A percentile compares a stretch with the other conserved stretches of the same genome.
These are phyloP conservation scores for Rosa rugosa DNA, from an alignment of 306 rosid genomes.

Conservation along the genomic window DNA sequence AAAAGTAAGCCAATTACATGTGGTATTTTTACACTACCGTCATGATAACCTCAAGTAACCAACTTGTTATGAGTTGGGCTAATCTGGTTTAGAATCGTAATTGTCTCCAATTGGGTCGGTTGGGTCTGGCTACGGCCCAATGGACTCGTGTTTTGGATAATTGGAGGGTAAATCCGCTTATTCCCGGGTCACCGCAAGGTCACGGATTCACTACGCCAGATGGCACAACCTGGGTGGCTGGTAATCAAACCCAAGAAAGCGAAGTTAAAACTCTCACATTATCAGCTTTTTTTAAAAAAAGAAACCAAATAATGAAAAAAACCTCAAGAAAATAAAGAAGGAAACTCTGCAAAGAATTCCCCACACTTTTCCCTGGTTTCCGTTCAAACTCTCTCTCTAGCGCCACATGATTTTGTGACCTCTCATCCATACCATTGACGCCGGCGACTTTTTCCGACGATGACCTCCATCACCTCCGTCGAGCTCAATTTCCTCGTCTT, in stretches of 20 bases:
- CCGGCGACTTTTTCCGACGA: conserved; percentile 36
- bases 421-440: conserved; percentile 28
- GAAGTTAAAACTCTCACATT: neutral
- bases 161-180: neutral
- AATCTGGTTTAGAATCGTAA: no score
- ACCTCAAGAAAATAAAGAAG: neutral
- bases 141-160: no score
- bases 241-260: neutral
- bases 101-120: no score
- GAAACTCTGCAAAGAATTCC: neutral
- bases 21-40: no score
- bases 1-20: no score
- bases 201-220: neutral
- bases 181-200: neutral
- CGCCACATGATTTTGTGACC: conserved; percentile 40
- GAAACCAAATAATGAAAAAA: neutral
- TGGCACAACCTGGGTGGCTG: neutral
- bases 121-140: no score
- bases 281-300: neutral
- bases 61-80: no score
- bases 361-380: neutral
- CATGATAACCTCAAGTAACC: no score
- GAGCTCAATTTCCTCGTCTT: conserved; percentile 82
- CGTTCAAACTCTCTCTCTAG: neutral
- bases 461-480: conserved; percentile 74